phyloP scores from a whole-genome alignment of 176 grass and related monocot genomes.

The Bonia amplexicaulis region DNA sequence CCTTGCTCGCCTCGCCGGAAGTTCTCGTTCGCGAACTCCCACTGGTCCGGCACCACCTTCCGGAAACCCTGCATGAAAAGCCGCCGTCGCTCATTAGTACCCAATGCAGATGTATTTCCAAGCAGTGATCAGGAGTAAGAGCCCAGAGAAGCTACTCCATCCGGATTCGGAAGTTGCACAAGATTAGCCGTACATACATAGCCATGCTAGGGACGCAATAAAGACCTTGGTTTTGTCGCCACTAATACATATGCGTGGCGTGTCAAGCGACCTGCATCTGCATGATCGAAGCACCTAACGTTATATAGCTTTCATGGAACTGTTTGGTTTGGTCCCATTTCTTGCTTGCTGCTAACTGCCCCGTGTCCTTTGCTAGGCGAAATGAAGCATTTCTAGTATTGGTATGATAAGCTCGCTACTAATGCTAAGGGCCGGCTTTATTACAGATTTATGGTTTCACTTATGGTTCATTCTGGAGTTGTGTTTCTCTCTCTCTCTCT shows the following conservation, averaged over 20 bases:
- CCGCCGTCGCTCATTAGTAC: background rate
- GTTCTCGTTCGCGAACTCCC: slow-evolving; percentile 93
- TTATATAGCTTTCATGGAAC: slow-evolving; percentile 6
- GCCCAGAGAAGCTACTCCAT: background rate
- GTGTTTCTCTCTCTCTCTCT: background rate
- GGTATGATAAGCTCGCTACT: background rate
- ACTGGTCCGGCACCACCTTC: slow-evolving; percentile 76
- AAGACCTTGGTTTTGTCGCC: no score
- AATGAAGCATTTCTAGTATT: no score
- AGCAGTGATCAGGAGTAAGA: no score
- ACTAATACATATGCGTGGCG: background rate
- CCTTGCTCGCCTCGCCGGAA: slow-evolving; percentile 66
- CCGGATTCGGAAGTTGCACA: slow-evolving; percentile 17
- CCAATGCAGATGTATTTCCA: background rate
- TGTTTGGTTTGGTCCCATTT: background rate
- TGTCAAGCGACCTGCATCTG: background rate
- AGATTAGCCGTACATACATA: background rate
- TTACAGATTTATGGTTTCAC: background rate
- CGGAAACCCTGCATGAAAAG: slow-evolving; percentile 59
- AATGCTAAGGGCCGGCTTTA: background rate
- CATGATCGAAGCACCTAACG: background rate
- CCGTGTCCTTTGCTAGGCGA: no score
- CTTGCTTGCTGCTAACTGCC: background rate
- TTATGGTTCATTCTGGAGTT: background rate
- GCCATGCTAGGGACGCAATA: no score